phyloP scores from a whole-genome alignment of 192 early-diverging fungal species.

The Linnemannia zychae region DNA sequence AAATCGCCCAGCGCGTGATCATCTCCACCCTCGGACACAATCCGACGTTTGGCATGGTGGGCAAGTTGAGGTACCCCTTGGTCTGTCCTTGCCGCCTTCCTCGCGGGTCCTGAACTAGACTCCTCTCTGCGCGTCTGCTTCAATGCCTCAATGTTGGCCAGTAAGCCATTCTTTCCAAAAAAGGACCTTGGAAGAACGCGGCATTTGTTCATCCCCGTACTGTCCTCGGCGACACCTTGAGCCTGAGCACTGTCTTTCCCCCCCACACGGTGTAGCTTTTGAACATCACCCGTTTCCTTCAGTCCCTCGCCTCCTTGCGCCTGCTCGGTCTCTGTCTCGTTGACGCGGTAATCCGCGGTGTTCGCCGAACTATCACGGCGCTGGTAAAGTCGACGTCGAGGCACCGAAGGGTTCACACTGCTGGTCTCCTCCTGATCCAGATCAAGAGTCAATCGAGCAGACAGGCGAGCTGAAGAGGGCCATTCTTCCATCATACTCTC shows the following conservation, averaged over 20 bases:
- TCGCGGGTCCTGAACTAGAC: neutral
- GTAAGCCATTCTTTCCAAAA: slow-evolving; percentile 25
- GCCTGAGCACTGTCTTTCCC: neutral
- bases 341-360: neutral
- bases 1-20: slow-evolving; percentile 11
- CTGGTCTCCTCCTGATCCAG: neutral
- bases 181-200: slow-evolving; percentile 37
- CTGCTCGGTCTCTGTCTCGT: neutral
- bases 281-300: neutral
- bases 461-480: neutral
- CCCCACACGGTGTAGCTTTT: too few species aligned
- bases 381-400: neutral
- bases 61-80: slow-evolving; percentile 7
- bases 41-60: slow-evolving; percentile 41
- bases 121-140: slow-evolving; percentile 17
- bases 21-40: slow-evolving; percentile 16
- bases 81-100: neutral
- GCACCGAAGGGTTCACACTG: neutral
- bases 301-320: neutral
- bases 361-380: neutral
- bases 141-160: slow-evolving; percentile 20
- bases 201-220: neutral
- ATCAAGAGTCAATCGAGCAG: neutral
- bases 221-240: neutral
- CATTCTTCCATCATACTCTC: neutral